Evolutionary conservation across 2,329 filamentous ascomycete species (phyloP).

Genomic region (Curvularia hawaiiensis): DNA sequence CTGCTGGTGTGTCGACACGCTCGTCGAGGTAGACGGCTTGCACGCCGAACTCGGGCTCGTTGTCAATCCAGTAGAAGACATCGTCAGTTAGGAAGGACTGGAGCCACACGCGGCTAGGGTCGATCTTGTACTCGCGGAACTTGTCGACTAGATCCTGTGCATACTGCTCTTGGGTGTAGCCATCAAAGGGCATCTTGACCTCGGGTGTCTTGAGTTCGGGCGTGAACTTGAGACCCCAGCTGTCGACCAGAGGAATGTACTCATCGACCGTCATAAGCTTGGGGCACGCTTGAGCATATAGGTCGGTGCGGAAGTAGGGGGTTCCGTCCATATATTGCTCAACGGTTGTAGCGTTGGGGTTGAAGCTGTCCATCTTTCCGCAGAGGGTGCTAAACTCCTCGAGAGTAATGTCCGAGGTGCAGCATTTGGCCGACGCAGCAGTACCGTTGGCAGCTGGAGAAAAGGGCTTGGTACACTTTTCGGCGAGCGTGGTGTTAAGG

Average conservation of each 20-base stretch:
- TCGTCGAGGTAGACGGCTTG: constrained; percentile 71
- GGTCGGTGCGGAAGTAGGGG: constrained; percentile 66
- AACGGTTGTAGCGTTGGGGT: constrained; percentile 64
- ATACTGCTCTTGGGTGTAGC: constrained; percentile 69
- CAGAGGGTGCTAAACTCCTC: constrained; percentile 71
- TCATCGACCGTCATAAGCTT: constrained; percentile 66
- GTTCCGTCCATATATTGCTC: constrained; percentile 64
- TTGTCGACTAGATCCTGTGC: constrained; percentile 64
- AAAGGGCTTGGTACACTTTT: constrained; percentile 46
- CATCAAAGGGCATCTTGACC: constrained; percentile 72
- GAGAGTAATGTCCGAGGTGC: constrained; percentile 72
- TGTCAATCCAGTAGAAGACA: constrained; percentile 69
- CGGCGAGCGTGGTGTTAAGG: constrained; percentile 42
- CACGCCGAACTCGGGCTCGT: constrained; percentile 63
- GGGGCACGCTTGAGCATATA: constrained; percentile 66
- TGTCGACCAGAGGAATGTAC: constrained; percentile 65
- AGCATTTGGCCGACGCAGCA: constrained; percentile 67
- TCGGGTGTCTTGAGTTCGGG: constrained; percentile 64
- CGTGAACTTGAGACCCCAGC: constrained; percentile 60
- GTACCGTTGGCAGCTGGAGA: constrained; percentile 39
- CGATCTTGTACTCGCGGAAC: constrained; percentile 47
- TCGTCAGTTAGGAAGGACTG: constrained; percentile 71
- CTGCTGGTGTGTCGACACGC: constrained; percentile 57
- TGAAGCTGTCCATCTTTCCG: constrained; percentile 67
- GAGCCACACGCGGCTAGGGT: constrained; percentile 52